Evolutionary conservation across 768 basidiomycete species (phyloP).

Genomic region (Trametes cubensis): DNA sequence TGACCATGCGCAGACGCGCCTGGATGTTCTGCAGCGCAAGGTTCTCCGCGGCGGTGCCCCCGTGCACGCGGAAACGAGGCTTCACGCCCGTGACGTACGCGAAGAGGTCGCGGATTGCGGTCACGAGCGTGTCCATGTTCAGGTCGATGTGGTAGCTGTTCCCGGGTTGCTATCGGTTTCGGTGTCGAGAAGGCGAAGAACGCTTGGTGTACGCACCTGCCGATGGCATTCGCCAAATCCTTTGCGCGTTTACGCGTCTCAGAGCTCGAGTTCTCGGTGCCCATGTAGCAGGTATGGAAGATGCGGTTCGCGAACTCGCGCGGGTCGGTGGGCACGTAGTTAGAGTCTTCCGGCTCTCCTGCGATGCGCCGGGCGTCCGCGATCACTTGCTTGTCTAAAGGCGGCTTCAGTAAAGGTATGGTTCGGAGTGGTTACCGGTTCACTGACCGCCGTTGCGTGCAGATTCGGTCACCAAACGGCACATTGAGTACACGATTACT

Average conservation of each 20-base stretch:
- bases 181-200: background rate
- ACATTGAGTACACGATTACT: conserved; percentile 96
- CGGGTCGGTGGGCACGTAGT: conserved; percentile 84
- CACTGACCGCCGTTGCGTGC: conserved; percentile 68
- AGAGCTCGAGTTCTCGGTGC: conserved; percentile 89
- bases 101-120: conserved; percentile 83
- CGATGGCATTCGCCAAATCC: conserved; percentile 84
- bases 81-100: conserved; percentile 73
- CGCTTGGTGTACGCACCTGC: conserved; percentile 60
- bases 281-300: conserved; percentile 99
- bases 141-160: conserved; percentile 89
- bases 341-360: conserved; percentile 80
- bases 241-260: conserved; percentile 90
- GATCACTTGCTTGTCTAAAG: conserved; percentile 80
- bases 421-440: background rate
- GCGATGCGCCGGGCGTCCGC: conserved; percentile 87
- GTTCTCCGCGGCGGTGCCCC: conserved; percentile 87
- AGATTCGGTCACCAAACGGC: conserved; percentile 83
- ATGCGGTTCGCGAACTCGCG: conserved; percentile 83
- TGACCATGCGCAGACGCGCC: conserved; percentile 93
- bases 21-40: conserved; percentile 95
- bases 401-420: conserved; percentile 1
- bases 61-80: conserved; percentile 82
- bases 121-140: conserved; percentile 93
- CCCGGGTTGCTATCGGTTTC: conserved; percentile 5